phyloP scores from a whole-genome alignment of 1,284 basidiomycete species.

The Naganishia liquefaciens region DNA sequence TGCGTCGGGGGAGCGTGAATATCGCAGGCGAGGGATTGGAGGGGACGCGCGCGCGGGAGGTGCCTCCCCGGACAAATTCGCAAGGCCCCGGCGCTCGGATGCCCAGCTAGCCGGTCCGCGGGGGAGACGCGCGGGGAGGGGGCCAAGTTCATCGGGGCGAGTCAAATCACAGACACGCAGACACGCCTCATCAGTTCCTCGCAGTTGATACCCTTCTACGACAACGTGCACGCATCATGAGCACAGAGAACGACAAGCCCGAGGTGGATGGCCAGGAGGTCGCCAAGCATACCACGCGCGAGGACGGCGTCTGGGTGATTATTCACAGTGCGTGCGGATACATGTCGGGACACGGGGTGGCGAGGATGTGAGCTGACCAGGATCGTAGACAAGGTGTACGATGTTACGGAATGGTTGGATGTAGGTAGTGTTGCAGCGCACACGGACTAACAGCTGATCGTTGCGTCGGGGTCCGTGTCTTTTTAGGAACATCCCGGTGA shows the following conservation, averaged over 20 bases:
- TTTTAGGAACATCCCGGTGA: slow-evolving; percentile 66
- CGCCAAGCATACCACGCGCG: slow-evolving; percentile 50
- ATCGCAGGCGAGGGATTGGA: background rate
- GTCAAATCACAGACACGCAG: too few species aligned
- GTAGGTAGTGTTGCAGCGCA: slow-evolving; percentile 55
- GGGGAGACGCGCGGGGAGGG: too few species aligned
- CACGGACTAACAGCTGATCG: background rate
- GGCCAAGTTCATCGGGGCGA: too few species aligned
- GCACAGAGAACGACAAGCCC: slow-evolving; percentile 36
- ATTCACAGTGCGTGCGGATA: slow-evolving; percentile 66
- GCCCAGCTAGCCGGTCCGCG: slow-evolving; percentile 3
- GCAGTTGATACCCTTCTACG: too few species aligned
- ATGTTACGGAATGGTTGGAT: slow-evolving; percentile 71
- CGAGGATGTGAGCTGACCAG: background rate
- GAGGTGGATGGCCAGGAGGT: slow-evolving; percentile 50
- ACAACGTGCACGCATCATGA: slow-evolving; percentile 2
- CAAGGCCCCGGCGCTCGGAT: too few species aligned
- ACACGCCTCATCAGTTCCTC: too few species aligned
- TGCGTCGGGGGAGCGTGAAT: too few species aligned
- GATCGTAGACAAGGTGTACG: slow-evolving; percentile 65
- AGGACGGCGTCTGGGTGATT: slow-evolving; percentile 78
- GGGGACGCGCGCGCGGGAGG: too few species aligned
- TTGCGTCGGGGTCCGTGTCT: slow-evolving; percentile 4
- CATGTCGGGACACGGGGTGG: too few species aligned
- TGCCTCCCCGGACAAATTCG: too few species aligned